Base-by-base conservation (phyloP, 2,329 filamentous ascomycete genomes). In the Arthrobotrys musiformis region DNA sequence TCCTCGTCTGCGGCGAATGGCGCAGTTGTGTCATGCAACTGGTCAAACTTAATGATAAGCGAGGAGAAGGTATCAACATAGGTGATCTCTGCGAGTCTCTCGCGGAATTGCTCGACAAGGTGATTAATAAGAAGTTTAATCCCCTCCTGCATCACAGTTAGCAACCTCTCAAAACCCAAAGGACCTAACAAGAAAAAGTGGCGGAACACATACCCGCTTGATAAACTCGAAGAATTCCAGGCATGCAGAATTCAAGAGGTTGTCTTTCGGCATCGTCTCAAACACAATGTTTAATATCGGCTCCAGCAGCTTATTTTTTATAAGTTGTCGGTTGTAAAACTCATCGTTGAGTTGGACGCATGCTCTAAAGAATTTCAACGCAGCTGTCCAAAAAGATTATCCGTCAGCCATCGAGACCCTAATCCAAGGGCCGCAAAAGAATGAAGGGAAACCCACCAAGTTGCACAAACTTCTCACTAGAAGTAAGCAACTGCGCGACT, bases 181-280 rank as follows among this genome's bases (percentile, higher is more conserved):
- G 40, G 2, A 15, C 40, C 17, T 8, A 37, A 28, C n/a, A n/a
- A 13, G 33, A 22, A 46, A 28, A 30, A 37, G 35, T 42, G 40
- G 44, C 19, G 68, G 35, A 70, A 52, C 30, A 35, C 76, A 74
- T 66, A 80, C 85, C 54, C 80, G 78, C 82, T 91, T 93, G 81
- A 98, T 92, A 81, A 91, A 93, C 81, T 97, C 93, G 79, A 99
- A 98, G 48, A 99, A 88, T 82, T 99, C 95, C 8, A 98, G 87
- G 81, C 93, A 97, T 7, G 94, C 94, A 0, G 94, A 98, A 83
- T 95, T 96, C 33, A 98, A 87, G 2, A 99, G 87, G 80, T 97
- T 98, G 83, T 99, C 94, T 46, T 93, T 89, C 0, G 94, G 93
- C 88, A 97, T 91, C 0, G 93, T 95, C 79, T 92, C 89, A 68